Evolutionary conservation across 768 basidiomycete species (phyloP).

Genomic region (Lactifluus echinatus): DNA sequence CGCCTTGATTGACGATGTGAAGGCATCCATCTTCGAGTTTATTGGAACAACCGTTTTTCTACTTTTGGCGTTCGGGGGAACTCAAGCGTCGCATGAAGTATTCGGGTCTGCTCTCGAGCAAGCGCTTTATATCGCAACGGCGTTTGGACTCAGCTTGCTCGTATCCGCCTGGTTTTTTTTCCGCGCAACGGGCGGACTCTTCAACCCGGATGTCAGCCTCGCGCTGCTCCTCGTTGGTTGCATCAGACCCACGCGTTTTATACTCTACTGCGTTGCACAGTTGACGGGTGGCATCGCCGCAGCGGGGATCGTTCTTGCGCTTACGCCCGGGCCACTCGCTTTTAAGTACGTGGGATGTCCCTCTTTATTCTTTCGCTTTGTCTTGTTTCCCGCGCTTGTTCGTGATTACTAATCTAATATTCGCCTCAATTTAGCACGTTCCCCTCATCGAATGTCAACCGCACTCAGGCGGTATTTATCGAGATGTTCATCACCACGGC

Average conservation of each 20-base stretch:
- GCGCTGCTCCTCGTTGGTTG: constrained; percentile 50
- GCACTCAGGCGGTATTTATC: constrained; percentile 56
- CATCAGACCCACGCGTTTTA: constrained; percentile 46
- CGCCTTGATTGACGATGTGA: constrained; percentile 30
- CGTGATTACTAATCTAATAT: neutral
- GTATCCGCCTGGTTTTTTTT: constrained; percentile 63
- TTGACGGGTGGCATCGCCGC: constrained; percentile 52
- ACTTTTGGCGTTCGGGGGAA: constrained; percentile 55
- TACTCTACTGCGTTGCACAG: constrained; percentile 55
- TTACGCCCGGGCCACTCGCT: constrained; percentile 47
- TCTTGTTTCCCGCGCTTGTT: neutral
- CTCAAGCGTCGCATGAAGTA: constrained; percentile 45
- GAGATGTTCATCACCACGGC: constrained; percentile 62
- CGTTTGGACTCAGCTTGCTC: constrained; percentile 54
- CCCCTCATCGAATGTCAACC: constrained; percentile 38
- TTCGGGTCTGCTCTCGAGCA: constrained; percentile 29
- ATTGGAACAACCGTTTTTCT: constrained; percentile 55
- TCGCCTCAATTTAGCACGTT: constrained; percentile 34
- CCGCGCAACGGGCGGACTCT: constrained; percentile 53
- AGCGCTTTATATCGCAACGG: constrained; percentile 47
- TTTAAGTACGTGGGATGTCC: constrained; percentile 38
- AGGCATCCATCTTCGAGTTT: constrained; percentile 48
- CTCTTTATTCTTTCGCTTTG: neutral
- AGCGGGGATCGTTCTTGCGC: constrained; percentile 42
- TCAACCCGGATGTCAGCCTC: constrained; percentile 56